Conservation (phyloP, 805 yeast species). For the Zygosaccharomyces lentus region DNA sequence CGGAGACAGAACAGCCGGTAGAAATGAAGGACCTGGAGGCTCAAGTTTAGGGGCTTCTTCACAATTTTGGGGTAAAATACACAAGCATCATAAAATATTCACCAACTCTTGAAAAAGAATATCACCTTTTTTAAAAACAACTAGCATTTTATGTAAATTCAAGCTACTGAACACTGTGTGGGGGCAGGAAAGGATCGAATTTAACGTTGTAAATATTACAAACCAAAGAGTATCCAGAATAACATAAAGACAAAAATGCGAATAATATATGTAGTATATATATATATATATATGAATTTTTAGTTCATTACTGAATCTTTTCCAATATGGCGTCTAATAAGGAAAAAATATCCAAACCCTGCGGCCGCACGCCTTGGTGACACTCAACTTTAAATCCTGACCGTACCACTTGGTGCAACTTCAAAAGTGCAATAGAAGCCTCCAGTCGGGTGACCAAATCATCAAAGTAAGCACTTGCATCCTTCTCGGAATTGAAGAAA, state of each 20-base stretch:
- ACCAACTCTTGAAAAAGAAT: not conserved
- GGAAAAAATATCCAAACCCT: conserved; percentile 22
- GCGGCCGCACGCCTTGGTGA: conserved; percentile 4
- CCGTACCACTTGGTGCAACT: conserved; percentile 38
- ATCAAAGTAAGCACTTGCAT: conserved; percentile 53
- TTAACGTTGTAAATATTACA: conserved; percentile 1
- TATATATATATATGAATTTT: not conserved
- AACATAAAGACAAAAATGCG: not conserved
- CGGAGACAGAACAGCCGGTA: conserved; percentile 4
- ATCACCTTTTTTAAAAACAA: not conserved
- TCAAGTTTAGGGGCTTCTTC: conserved; percentile 10
- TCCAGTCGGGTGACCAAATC: conserved; percentile 69
- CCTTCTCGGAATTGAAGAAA: conserved; percentile 32
- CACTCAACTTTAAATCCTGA: conserved; percentile 20
- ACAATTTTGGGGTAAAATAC: not conserved
- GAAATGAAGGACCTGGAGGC: conserved; percentile 28
- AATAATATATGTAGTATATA: not conserved
- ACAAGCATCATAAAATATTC: not conserved
- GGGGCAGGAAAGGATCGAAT: not conserved
- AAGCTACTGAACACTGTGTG: not conserved
- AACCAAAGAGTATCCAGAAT: not conserved
- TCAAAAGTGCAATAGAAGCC: conserved; percentile 45
- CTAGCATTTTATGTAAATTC: not conserved
- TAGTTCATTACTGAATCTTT: conserved; percentile 2
- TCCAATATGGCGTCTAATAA: conserved; percentile 26